Evolutionary conservation across 345 rosid genomes (phyloP).

Genomic region (Zanthoxylum bungeanum): DNA sequence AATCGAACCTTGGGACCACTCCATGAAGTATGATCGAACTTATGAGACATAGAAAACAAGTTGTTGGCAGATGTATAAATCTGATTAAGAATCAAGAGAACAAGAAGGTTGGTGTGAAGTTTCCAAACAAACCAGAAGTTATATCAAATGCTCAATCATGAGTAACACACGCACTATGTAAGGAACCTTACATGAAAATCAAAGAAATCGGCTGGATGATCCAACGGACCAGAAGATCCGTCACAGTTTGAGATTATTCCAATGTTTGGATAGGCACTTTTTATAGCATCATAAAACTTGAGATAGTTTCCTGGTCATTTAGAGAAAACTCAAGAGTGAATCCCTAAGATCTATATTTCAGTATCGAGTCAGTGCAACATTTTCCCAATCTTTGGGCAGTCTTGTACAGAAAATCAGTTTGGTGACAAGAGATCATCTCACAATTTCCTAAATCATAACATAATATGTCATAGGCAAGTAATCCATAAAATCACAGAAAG

Average conservation of each 20-base stretch:
- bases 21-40: constrained; percentile 67
- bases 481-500: background rate
- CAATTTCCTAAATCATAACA: background rate
- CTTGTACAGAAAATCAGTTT: background rate
- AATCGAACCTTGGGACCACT: constrained; percentile 73
- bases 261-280: constrained; percentile 73
- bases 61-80: constrained; percentile 67
- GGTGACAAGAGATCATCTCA: background rate
- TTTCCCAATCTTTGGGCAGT: background rate
- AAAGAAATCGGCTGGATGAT: constrained; percentile 88
- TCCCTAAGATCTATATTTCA: background rate
- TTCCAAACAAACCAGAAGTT: background rate
- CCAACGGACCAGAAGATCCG: constrained; percentile 67
- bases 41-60: constrained; percentile 62
- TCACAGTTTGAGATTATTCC: constrained; percentile 90
- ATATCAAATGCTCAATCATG: too few relatives aligned
- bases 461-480: background rate
- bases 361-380: background rate
- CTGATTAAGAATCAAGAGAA: constrained; percentile 33
- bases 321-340: constrained; percentile 2
- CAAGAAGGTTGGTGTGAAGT: constrained; percentile 2
- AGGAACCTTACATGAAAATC: constrained; percentile 67
- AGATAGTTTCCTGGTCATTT: constrained; percentile 79
- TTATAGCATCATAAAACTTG: constrained; percentile 81
- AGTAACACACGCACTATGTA: background rate